Percentiles rank a stretch among this genome's conserved stretches.
phyloP scores from a whole-genome alignment of 768 basidiomycete species.

The Pholiota microspora region DNA sequence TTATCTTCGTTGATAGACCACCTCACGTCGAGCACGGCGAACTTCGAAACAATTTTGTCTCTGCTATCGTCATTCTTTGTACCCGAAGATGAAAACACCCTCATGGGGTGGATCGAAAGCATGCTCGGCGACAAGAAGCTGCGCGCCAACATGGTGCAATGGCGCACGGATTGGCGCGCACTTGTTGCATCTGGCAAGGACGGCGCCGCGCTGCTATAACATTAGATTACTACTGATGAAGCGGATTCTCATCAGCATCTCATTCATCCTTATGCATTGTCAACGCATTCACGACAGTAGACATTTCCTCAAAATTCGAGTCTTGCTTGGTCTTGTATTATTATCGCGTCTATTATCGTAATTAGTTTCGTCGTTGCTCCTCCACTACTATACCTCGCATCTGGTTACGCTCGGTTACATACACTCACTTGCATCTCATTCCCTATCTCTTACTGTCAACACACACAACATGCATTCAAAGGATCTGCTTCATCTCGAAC shows the following conservation, averaged over 20 bases:
- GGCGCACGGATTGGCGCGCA: constrained; percentile 79
- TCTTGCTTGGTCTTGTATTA: not conserved
- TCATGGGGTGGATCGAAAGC: constrained; percentile 80
- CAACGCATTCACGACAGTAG: not conserved
- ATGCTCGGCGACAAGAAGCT: constrained; percentile 61
- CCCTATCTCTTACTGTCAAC: not conserved
- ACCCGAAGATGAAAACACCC: constrained; percentile 81
- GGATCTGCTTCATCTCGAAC: not conserved
- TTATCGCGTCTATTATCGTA: not conserved
- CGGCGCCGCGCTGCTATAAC: constrained; percentile 54
- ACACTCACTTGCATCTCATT: not conserved
- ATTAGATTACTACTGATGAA: no score
- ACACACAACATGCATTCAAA: not conserved
- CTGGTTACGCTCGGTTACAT: not conserved
- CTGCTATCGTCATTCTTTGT: constrained; percentile 93
- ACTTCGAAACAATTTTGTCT: constrained; percentile 90
- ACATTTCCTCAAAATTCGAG: not conserved
- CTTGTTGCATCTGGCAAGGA: constrained; percentile 69
- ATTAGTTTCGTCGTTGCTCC: not conserved
- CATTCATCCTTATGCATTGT: not conserved
- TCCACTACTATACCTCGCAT: not conserved
- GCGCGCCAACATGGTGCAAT: constrained; percentile 62
- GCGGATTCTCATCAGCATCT: not conserved
- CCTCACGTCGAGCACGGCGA: constrained; percentile 74
- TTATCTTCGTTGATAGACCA: constrained; percentile 52